These are phyloP conservation scores for Aphanomyces cochlioides DNA, from an alignment of 352 stramenopile genomes.

Conservation along the genomic window DNA sequence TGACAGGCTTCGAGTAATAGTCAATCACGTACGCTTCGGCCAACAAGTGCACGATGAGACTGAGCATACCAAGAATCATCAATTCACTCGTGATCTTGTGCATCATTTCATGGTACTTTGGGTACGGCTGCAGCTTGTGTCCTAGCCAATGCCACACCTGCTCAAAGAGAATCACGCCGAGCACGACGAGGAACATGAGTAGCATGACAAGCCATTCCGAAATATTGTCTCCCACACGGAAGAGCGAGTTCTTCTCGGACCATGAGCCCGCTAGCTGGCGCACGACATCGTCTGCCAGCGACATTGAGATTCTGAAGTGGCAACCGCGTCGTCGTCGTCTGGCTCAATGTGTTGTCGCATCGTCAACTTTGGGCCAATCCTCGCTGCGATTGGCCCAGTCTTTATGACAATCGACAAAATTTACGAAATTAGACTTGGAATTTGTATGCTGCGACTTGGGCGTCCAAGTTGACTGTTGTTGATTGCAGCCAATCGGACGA, in stretches of 20 bases:
- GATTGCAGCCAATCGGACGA: too few species aligned
- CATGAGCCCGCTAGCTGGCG: background rate
- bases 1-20: conserved; percentile 24
- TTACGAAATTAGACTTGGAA: background rate
- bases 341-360: conserved; percentile 17
- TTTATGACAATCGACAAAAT: background rate
- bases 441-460: too few species aligned
- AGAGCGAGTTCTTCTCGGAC: conserved; percentile 24
- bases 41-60: conserved; percentile 27
- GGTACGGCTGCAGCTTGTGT: conserved; percentile 30
- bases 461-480: too few species aligned
- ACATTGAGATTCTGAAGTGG: too few species aligned
- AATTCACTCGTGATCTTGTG: conserved; percentile 35
- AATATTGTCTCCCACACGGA: conserved; percentile 23
- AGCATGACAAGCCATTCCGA: conserved; percentile 21
- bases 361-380: conserved; percentile 1
- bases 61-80: conserved; percentile 39
- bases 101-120: conserved; percentile 42
- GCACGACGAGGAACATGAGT: conserved; percentile 8
- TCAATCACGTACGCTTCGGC: conserved; percentile 30
- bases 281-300: background rate
- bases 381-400: background rate
- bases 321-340: too few species aligned
- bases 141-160: conserved; percentile 34
- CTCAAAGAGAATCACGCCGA: conserved; percentile 32